Conservation (phyloP, 176 grass and related monocot species). For the Musa schizocarpa region DNA sequence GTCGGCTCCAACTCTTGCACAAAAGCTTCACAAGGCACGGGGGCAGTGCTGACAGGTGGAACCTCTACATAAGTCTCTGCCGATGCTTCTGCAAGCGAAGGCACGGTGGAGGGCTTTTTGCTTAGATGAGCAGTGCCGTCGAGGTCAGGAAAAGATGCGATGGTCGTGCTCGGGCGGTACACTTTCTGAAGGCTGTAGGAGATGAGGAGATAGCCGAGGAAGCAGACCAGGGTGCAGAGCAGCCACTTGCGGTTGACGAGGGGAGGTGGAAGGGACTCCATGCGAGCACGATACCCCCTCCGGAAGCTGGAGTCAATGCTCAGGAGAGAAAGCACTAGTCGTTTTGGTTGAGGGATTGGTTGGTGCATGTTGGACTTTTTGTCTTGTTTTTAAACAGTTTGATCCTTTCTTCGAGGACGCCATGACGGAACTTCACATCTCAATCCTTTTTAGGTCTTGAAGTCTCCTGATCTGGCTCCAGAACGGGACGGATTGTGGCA, state of each 20-base stretch:
- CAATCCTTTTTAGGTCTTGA: no score
- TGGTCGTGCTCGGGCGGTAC: not conserved
- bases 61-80: no score
- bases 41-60: no score
- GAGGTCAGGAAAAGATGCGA: constrained; percentile 1
- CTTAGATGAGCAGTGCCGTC: not conserved
- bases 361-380: not conserved
- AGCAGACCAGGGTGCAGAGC: constrained; percentile 7
- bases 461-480: no score
- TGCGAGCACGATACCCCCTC: not conserved
- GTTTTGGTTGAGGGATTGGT: constrained; percentile 36
- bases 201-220: constrained; percentile 33
- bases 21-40: no score
- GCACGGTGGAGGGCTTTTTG: not conserved
- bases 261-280: constrained; percentile 19
- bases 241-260: constrained; percentile 7
- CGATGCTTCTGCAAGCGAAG: not conserved
- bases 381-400: not conserved
- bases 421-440: no score
- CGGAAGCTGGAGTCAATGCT: not conserved
- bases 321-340: not conserved
- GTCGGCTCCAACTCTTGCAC: no score
- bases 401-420: not conserved
- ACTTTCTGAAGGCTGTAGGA: constrained; percentile 9
- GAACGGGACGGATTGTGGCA: not conserved